Conservation (phyloP, 2,329 filamentous ascomycete genomes). For the Onygenales sp. region DNA sequence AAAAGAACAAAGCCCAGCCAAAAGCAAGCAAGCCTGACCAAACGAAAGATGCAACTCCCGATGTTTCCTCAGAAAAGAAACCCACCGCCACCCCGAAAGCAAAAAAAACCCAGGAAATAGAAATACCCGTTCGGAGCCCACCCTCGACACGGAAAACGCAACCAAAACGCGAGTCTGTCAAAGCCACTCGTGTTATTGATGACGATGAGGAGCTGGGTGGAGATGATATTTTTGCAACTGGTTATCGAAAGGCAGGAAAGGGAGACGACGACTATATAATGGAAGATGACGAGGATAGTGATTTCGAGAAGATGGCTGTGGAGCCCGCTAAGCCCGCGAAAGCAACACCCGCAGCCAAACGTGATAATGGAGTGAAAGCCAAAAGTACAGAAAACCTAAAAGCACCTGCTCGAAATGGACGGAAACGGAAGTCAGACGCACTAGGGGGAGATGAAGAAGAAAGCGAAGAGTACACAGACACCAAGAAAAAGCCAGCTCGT, state of each 20-base stretch:
- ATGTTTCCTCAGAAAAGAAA: slow-evolving; percentile 27
- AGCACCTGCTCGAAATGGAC: slow-evolving; percentile 34
- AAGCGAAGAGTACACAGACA: slow-evolving; percentile 47
- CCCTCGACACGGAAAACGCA: slow-evolving; percentile 10
- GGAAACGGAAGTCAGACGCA: slow-evolving; percentile 51
- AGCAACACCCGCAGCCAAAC: slow-evolving; percentile 19
- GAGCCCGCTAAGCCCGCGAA: slow-evolving; percentile 46
- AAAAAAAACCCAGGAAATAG: slow-evolving; percentile 43
- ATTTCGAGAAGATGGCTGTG: slow-evolving; percentile 54
- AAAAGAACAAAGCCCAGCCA: slow-evolving; percentile 43
- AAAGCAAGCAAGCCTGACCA: slow-evolving; percentile 19
- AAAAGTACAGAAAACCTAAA: slow-evolving; percentile 39
- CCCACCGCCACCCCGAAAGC: slow-evolving; percentile 20
- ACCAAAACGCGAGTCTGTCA: slow-evolving; percentile 16
- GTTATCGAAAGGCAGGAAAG: slow-evolving; percentile 56
- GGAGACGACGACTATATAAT: slow-evolving; percentile 63
- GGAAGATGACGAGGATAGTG: slow-evolving; percentile 55
- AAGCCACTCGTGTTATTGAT: slow-evolving; percentile 40
- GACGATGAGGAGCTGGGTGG: slow-evolving; percentile 58
- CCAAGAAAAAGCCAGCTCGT: slow-evolving; percentile 44
- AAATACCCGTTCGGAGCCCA: slow-evolving; percentile 39
- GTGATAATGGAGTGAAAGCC: slow-evolving; percentile 45
- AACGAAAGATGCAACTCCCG: slow-evolving; percentile 11
- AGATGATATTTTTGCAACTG: slow-evolving; percentile 77
- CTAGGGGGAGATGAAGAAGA: slow-evolving; percentile 44